Evolutionary conservation across 345 rosid species (phyloP), one percentile per base, ranked within the genome.

Genomic region (Leavenworthia alabamica): DNA sequence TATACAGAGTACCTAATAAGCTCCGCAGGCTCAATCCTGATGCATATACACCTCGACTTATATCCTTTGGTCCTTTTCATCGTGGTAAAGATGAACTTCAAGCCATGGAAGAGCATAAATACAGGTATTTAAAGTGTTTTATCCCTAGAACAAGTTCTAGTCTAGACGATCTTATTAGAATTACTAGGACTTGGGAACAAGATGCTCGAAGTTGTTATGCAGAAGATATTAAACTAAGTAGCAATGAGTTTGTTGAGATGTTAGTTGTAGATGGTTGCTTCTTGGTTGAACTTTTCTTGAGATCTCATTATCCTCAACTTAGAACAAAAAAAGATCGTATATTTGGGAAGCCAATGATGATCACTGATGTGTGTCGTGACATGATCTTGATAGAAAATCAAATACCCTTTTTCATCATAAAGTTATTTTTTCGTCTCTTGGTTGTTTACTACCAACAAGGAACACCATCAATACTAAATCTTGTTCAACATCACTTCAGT

Each of bases 221-320:
- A 17, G 70, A 71, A 50, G 16, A 22, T n/a, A 59, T 73, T 22
- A 32, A 37, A 13, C 69, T 58, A 12, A 1, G 37, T 12, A 9
- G 62, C 16, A 41, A 63, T 9, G 70, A 63, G 26, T 67, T 76
- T 13, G 77, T 67, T 8, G 60, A 70, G 41, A 73, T 76, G 66
- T 46, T 79, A 36, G 56, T 75, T 8, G 45, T 75, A 2, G 82
- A 73, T 10, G 75, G 70, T 0, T 13, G 54, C 50, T 79, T 79
- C 39, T 5, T 73, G 0, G 47, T 79, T 31, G 82, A 76, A 31
- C 64, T 79, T 32, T 40, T 79, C 26, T 31, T 75, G 23, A 63
- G 74, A 33, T 72, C 62, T 53, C 40, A 29, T 2, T 47, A 10
- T 16, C 24, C 13, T 7, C 67, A 46, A 19, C 39, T 62, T 9